Percentiles rank a stretch among this genome's conserved stretches.
These are phyloP conservation scores for Paracoccidioides brasiliensis DNA, from an alignment of 2,329 filamentous ascomycete species.

Conservation along the genomic window DNA sequence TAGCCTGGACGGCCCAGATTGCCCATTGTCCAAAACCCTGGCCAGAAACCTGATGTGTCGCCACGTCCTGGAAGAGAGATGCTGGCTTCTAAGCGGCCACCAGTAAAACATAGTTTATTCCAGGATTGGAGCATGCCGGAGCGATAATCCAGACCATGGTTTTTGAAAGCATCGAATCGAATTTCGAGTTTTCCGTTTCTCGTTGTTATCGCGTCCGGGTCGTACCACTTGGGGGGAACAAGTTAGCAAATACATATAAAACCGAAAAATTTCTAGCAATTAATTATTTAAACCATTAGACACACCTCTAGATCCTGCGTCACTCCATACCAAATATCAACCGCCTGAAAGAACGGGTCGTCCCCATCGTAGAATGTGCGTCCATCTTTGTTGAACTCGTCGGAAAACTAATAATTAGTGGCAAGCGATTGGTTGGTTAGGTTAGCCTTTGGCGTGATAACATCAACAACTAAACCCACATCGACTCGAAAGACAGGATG, in stretches of 20 bases:
- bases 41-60: conserved; percentile 58
- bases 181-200: conserved; percentile 50
- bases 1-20: conserved; percentile 59
- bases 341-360: conserved; percentile 54
- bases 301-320: conserved; percentile 53
- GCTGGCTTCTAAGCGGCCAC: conserved; percentile 55
- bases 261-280: not conserved
- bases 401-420: conserved; percentile 42
- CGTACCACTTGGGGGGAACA: conserved; percentile 45
- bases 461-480: no score
- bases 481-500: no score
- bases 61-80: conserved; percentile 56
- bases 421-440: not conserved
- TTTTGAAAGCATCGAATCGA: conserved; percentile 51
- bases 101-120: conserved; percentile 63
- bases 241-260: not conserved
- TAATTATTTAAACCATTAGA: not conserved
- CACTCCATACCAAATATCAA: conserved; percentile 61
- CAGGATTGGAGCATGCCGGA: conserved; percentile 65
- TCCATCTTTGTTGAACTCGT: conserved; percentile 56
- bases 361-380: conserved; percentile 59
- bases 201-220: conserved; percentile 53
- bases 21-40: conserved; percentile 64
- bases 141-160: conserved; percentile 52
- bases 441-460: not conserved